These are phyloP conservation scores for Hemileia vastatrix DNA, from an alignment of 1,284 basidiomycete genomes.

Conservation along the genomic window DNA sequence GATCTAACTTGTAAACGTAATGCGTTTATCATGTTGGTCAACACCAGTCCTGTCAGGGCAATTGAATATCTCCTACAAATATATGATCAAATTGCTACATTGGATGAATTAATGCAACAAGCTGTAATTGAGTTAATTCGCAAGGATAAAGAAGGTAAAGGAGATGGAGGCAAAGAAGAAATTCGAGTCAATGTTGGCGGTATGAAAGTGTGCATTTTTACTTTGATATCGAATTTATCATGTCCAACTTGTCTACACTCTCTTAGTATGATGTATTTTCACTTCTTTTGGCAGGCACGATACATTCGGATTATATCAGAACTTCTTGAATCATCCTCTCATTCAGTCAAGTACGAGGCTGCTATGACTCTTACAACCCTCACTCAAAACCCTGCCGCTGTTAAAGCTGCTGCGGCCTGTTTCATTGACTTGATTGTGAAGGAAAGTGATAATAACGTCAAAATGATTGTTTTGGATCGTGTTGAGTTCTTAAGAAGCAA, in stretches of 20 bases:
- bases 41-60: slow-evolving; percentile 78
- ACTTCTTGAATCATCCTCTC: slow-evolving; percentile 78
- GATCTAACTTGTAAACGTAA: slow-evolving; percentile 97
- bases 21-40: slow-evolving; percentile 86
- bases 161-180: slow-evolving; percentile 37
- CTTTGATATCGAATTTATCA: not conserved
- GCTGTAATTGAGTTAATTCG: slow-evolving; percentile 89
- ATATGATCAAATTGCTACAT: slow-evolving; percentile 68
- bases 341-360: slow-evolving; percentile 96
- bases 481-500: slow-evolving; percentile 72
- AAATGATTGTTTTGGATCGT: slow-evolving; percentile 91
- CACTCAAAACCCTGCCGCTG: slow-evolving; percentile 88
- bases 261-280: not conserved
- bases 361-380: slow-evolving; percentile 89
- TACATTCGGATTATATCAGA: slow-evolving; percentile 94
- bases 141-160: slow-evolving; percentile 57
- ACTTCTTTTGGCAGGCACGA: slow-evolving; percentile 53
- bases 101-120: slow-evolving; percentile 95
- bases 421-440: slow-evolving; percentile 85
- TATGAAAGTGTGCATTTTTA: slow-evolving; percentile 23
- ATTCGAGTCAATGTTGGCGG: slow-evolving; percentile 56
- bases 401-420: slow-evolving; percentile 86
- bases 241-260: not conserved
- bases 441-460: slow-evolving; percentile 98
- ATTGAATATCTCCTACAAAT: slow-evolving; percentile 81